A percentile compares a stretch with the other conserved stretches of the same genome.
phyloP scores from a whole-genome alignment of 805 yeast genomes.

The Saturnispora galanensis region DNA sequence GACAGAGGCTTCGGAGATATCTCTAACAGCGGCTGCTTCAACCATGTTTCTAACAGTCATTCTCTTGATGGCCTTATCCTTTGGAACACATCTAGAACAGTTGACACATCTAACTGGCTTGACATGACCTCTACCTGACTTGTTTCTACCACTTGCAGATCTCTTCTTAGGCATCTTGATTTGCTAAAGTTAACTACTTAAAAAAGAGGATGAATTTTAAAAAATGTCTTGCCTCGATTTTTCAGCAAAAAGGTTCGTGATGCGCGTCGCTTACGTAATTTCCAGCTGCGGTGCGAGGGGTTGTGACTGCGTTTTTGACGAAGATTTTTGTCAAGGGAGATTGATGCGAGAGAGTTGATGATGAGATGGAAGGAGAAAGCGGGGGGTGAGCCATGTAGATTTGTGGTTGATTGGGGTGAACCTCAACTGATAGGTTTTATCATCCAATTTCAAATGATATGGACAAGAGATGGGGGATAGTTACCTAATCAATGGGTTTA shows the following conservation, averaged over 20 bases:
- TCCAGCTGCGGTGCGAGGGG: no score
- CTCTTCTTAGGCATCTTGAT: slow-evolving; percentile 98
- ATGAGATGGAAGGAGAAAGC: no score
- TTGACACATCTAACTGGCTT: slow-evolving; percentile 99
- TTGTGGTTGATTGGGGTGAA: no score
- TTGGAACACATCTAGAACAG: slow-evolving; percentile 99
- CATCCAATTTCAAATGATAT: no score
- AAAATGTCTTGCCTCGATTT: background rate
- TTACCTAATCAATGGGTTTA: no score
- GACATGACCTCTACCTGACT: slow-evolving; percentile 99
- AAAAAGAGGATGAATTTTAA: background rate
- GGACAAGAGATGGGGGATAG: no score
- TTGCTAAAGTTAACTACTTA: slow-evolving; percentile 2
- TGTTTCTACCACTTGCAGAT: slow-evolving; percentile 99
- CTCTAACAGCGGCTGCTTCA: slow-evolving; percentile 99
- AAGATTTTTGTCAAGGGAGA: no score
- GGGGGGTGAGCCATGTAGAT: no score
- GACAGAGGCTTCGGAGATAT: slow-evolving; percentile 98
- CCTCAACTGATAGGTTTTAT: no score
- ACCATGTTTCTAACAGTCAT: slow-evolving; percentile 99
- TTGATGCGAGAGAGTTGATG: no score
- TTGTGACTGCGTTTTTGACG: no score
- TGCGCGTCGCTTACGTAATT: no score
- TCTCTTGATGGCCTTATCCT: slow-evolving; percentile 99
- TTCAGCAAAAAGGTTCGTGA: background rate